A percentile compares a stretch with the other conserved stretches of the same genome.
phyloP scores from a whole-genome alignment of 208 protist genomes.

The Phytomonas sp. region DNA sequence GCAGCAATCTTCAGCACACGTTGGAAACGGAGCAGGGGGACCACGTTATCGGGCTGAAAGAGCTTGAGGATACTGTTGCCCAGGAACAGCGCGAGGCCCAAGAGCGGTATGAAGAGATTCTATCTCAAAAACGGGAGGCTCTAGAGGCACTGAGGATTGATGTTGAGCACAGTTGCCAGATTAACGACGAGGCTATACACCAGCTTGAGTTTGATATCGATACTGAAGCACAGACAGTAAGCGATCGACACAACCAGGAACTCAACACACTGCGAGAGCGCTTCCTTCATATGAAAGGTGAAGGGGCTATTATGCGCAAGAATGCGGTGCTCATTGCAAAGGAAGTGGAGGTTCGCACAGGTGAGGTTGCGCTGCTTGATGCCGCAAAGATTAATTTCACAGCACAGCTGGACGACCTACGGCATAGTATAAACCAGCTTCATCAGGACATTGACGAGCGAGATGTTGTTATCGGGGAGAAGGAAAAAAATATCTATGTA shows the following conservation, averaged over 20 bases:
- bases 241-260: conserved; percentile 59
- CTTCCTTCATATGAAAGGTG: conserved; percentile 91
- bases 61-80: conserved; percentile 26
- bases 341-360: conserved; percentile 83
- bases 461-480: conserved; percentile 91
- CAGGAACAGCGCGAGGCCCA: conserved; percentile 41
- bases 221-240: conserved; percentile 83
- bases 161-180: conserved; percentile 56
- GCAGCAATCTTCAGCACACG: conserved; percentile 44
- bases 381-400: conserved; percentile 60
- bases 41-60: conserved; percentile 26
- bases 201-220: conserved; percentile 94
- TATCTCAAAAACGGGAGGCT: conserved; percentile 48
- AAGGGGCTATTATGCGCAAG: conserved; percentile 92
- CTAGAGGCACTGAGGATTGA: conserved; percentile 55
- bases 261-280: conserved; percentile 72
- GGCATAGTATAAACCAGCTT: conserved; percentile 80
- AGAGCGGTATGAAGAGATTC: conserved; percentile 76
- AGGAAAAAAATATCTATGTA: conserved; percentile 95
- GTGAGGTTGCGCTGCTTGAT: conserved; percentile 65
- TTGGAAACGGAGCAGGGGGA: conserved; percentile 50
- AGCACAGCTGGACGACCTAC: conserved; percentile 76
- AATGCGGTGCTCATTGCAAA: conserved; percentile 86
- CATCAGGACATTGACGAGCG: conserved; percentile 92
- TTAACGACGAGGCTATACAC: conserved; percentile 74